Evolutionary conservation across 805 yeast species (phyloP).

Genomic region (Torulaspora gathmanii): DNA sequence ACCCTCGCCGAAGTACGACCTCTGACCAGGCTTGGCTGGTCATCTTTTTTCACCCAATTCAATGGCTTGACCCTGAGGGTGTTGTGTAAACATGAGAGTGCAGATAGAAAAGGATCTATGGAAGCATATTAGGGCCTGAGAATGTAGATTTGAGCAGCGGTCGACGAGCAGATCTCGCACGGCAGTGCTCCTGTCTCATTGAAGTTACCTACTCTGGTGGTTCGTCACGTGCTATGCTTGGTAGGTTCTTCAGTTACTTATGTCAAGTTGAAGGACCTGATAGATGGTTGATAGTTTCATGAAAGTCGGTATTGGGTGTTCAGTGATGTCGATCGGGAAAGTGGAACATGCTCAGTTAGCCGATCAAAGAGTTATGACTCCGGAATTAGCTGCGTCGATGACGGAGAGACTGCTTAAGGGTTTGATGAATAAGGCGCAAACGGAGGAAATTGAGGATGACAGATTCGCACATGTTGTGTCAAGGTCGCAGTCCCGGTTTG

Average conservation of each 20-base stretch:
- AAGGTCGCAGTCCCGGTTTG: slow-evolving; percentile 24
- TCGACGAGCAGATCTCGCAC: too few species aligned
- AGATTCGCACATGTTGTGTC: slow-evolving; percentile 19
- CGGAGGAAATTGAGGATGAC: slow-evolving; percentile 24
- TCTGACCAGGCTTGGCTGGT: too few species aligned
- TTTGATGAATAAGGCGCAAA: slow-evolving; percentile 12
- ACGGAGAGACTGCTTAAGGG: slow-evolving; percentile 7
- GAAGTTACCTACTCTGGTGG: too few species aligned
- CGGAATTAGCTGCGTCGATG: slow-evolving; percentile 7
- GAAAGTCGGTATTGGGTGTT: background rate
- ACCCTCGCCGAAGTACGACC: too few species aligned
- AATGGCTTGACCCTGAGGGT: too few species aligned
- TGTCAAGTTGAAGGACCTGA: background rate
- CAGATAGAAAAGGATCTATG: too few species aligned
- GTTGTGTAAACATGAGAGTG: too few species aligned
- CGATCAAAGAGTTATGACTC: slow-evolving; percentile 4
- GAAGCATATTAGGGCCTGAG: too few species aligned
- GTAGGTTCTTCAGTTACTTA: too few species aligned
- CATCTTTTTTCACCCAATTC: too few species aligned
- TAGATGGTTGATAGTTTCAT: background rate
- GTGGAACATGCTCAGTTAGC: background rate
- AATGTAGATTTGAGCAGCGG: too few species aligned
- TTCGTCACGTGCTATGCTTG: background rate
- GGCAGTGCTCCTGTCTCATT: too few species aligned
- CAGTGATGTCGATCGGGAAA: background rate